Conservation (phyloP, 805 yeast species). For the Blastobotrys americana region DNA sequence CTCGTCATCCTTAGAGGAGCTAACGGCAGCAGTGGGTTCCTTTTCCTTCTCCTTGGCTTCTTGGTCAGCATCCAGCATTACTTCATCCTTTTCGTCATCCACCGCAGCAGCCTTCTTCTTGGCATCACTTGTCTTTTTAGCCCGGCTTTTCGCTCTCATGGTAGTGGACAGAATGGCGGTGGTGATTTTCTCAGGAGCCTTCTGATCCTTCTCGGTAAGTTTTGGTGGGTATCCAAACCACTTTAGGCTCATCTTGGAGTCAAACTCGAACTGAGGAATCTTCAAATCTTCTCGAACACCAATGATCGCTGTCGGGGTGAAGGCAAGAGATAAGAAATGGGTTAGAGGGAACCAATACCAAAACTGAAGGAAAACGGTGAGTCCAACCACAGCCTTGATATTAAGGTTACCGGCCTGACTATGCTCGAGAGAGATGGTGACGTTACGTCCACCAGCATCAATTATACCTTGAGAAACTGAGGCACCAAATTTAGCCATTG, state of each 20-base stretch:
- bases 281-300: slow-evolving; percentile 81
- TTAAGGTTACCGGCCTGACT: slow-evolving; percentile 80
- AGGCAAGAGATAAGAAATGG: slow-evolving; percentile 85
- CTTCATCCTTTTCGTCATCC: slow-evolving; percentile 34
- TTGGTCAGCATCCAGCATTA: slow-evolving; percentile 1
- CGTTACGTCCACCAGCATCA: slow-evolving; percentile 98
- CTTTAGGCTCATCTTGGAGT: slow-evolving; percentile 74
- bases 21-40: slow-evolving; percentile 9
- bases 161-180: slow-evolving; percentile 95
- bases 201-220: slow-evolving; percentile 67
- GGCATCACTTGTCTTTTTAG: slow-evolving; percentile 53
- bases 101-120: slow-evolving; percentile 41
- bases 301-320: slow-evolving; percentile 83
- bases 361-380: slow-evolving; percentile 81
- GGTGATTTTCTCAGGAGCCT: slow-evolving; percentile 80
- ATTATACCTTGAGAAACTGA: slow-evolving; percentile 94
- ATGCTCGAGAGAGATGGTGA: slow-evolving; percentile 87
- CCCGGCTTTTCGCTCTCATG: slow-evolving; percentile 87
- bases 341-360: slow-evolving; percentile 99
- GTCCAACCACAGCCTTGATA: slow-evolving; percentile 85
- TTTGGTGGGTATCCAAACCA: slow-evolving; percentile 86
- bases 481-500: slow-evolving; percentile 95
- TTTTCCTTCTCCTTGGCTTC: slow-evolving; percentile 19
- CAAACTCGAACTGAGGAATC: slow-evolving; percentile 74
- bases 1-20: slow-evolving; percentile 17